Percentiles rank a stretch among this genome's conserved stretches.
Evolutionary conservation across 140 eudicot species (phyloP).

Genomic region (Cichorium intybus): DNA sequence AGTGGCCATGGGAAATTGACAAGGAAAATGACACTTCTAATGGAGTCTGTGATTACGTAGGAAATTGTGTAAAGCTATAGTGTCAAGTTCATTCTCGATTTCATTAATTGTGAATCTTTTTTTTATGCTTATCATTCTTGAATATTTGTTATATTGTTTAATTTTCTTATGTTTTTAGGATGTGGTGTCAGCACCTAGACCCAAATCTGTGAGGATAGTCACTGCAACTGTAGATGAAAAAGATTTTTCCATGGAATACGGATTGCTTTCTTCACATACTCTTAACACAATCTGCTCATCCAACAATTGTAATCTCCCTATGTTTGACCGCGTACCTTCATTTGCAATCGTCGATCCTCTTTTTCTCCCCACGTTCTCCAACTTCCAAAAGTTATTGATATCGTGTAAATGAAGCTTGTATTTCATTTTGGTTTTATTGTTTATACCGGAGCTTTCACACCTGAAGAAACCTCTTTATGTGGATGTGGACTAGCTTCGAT

Average conservation of each 20-base stretch:
- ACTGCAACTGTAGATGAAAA: constrained; percentile 86
- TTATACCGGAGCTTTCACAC: too few species aligned
- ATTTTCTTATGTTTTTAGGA: constrained; percentile 50
- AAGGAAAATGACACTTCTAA: constrained; percentile 91
- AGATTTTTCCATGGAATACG: constrained; percentile 90
- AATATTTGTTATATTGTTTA: constrained; percentile 14
- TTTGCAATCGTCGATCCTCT: too few species aligned
- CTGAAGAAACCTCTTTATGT: too few species aligned
- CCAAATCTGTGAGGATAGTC: constrained; percentile 71
- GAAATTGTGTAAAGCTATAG: constrained; percentile 84
- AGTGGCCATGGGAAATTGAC: constrained; percentile 98
- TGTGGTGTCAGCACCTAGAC: constrained; percentile 96
- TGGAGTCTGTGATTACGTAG: constrained; percentile 88
- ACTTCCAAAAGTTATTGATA: too few species aligned
- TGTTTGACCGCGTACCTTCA: too few species aligned
- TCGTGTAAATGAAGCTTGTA: too few species aligned
- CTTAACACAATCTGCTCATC: constrained; percentile 95
- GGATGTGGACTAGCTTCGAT: too few species aligned
- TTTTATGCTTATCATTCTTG: neutral
- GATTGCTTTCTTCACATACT: constrained; percentile 97
- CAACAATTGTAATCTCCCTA: too few species aligned
- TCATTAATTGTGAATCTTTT: neutral
- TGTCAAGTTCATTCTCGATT: neutral
- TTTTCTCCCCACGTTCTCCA: too few species aligned
- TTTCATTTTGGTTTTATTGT: too few species aligned